Percentiles rank a stretch among this genome's conserved stretches.
phyloP scores from a whole-genome alignment of 1,139 yeast genomes.

The Fermentozyma sake region DNA sequence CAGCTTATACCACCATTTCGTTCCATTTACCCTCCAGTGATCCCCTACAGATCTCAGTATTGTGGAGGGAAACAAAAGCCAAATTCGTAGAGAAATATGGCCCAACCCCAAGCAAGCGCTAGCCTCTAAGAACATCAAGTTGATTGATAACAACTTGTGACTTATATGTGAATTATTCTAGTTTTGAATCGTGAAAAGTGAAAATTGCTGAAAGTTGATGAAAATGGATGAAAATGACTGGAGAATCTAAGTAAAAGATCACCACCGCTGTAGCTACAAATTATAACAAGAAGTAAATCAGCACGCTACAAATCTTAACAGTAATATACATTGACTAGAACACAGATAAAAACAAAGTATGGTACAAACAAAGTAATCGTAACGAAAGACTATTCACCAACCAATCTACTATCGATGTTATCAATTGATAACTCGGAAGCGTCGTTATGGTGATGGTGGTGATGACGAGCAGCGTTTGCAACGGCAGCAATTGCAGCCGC shows the following conservation, averaged over 20 bases:
- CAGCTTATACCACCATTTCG: constrained; percentile 40
- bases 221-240: no score
- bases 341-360: neutral
- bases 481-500: constrained; percentile 46
- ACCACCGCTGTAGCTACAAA: no score
- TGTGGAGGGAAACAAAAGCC: constrained; percentile 5
- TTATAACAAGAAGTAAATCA: no score
- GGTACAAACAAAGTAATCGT: neutral
- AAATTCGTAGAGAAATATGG: no score
- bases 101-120: constrained; percentile 7
- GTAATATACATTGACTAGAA: constrained; percentile 6
- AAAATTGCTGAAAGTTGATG: no score
- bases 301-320: no score
- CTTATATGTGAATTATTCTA: no score
- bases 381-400: constrained; percentile 31
- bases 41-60: neutral
- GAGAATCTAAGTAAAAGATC: no score
- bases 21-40: constrained; percentile 29
- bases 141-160: constrained; percentile 34
- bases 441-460: constrained; percentile 21
- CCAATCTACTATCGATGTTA: constrained; percentile 45
- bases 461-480: constrained; percentile 28
- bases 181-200: no score
- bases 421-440: constrained; percentile 41
- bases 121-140: constrained; percentile 23